Conservation (phyloP, 2,329 filamentous ascomycete species). For the Westerdykella aurantiaca region DNA sequence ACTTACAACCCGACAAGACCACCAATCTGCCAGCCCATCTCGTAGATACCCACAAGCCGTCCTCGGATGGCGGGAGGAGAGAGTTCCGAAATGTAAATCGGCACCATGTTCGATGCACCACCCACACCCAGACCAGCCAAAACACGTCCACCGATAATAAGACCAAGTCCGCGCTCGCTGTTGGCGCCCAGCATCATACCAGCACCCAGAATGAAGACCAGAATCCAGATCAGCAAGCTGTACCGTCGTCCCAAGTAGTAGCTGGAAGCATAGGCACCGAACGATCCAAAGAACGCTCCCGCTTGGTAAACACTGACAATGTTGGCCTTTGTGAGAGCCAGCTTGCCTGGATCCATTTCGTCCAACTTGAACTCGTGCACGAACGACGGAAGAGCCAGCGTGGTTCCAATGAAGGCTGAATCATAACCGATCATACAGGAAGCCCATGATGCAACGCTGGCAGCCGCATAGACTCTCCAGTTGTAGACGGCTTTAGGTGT, state of each 20-base stretch:
- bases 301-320: conserved; percentile 79
- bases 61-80: conserved; percentile 53
- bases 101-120: conserved; percentile 52
- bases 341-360: conserved; percentile 42
- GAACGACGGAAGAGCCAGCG: conserved; percentile 65
- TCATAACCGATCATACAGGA: conserved; percentile 60
- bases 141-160: conserved; percentile 54
- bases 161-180: conserved; percentile 45
- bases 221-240: conserved; percentile 56
- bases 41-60: conserved; percentile 45
- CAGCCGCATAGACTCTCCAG: conserved; percentile 53
- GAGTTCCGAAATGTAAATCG: conserved; percentile 56
- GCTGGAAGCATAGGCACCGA: conserved; percentile 51
- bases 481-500: conserved; percentile 56
- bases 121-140: conserved; percentile 54
- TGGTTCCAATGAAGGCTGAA: conserved; percentile 71
- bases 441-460: conserved; percentile 51
- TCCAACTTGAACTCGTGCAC: conserved; percentile 60
- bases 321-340: conserved; percentile 62
- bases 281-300: conserved; percentile 72
- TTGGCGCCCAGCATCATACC: conserved; percentile 62
- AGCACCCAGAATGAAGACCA: conserved; percentile 63
- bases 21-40: conserved; percentile 47
- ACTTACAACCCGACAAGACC: conserved; percentile 15
- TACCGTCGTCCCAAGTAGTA: conserved; percentile 63